A percentile compares a stretch with the other conserved stretches of the same genome.
Evolutionary conservation across 768 basidiomycete genomes (phyloP).

Genomic region (Suillus plorans): DNA sequence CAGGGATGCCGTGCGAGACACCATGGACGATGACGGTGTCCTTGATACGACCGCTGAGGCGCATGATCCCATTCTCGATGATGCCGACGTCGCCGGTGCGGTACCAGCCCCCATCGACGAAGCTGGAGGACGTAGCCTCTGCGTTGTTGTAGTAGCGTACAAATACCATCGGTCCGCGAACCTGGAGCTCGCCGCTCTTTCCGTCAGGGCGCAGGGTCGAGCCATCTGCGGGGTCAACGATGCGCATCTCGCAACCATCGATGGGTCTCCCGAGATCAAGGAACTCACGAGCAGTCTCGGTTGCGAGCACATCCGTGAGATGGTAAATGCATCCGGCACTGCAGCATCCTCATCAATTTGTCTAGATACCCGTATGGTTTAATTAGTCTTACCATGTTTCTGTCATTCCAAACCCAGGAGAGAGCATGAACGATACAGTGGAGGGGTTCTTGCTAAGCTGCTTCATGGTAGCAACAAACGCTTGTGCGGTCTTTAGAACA

Average conservation of each 20-base stretch:
- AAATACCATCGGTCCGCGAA: constrained; percentile 41
- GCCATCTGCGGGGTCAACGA: constrained; percentile 31
- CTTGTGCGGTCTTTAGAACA: constrained; percentile 37
- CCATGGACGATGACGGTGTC: constrained; percentile 41
- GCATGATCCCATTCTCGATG: constrained; percentile 34
- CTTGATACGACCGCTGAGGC: constrained; percentile 39
- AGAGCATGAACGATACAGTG: constrained; percentile 13
- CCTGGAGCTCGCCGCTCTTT: constrained; percentile 39
- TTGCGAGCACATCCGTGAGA: constrained; percentile 22
- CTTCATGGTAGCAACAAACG: constrained; percentile 34
- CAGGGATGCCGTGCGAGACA: constrained; percentile 35
- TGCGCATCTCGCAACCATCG: constrained; percentile 35
- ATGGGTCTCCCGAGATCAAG: constrained; percentile 37
- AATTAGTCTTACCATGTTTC: constrained; percentile 36
- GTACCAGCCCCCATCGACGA: constrained; percentile 54
- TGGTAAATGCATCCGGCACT: constrained; percentile 43
- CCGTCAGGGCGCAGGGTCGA: constrained; percentile 24
- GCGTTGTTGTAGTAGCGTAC: constrained; percentile 49
- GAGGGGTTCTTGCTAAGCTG: constrained; percentile 20
- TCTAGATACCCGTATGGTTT: not conserved
- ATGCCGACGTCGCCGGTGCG: constrained; percentile 56
- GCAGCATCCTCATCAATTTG: not conserved
- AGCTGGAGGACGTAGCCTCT: constrained; percentile 45
- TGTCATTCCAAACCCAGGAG: constrained; percentile 41
- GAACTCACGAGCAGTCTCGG: constrained; percentile 28